Percentiles rank a stretch among this genome's conserved stretches.
Conservation (phyloP, 768 basidiomycete species). For the Suillus bovinus region DNA sequence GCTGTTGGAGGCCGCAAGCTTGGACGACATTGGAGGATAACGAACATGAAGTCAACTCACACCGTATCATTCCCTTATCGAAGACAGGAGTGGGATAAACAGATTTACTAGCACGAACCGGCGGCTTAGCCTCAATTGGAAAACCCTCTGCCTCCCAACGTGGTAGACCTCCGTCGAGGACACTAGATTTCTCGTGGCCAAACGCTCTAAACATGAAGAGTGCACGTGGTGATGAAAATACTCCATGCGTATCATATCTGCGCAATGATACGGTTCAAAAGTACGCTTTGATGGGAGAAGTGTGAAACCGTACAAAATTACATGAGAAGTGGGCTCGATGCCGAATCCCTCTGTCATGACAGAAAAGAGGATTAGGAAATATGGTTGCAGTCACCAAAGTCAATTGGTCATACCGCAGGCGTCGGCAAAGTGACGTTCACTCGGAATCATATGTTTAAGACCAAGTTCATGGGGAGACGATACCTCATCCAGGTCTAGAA, state of each 20-base stretch:
- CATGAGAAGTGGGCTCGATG: constrained; percentile 71
- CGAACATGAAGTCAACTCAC: constrained; percentile 32
- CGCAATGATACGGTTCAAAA: constrained; percentile 13
- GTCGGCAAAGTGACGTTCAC: constrained; percentile 63
- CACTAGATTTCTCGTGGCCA: constrained; percentile 82
- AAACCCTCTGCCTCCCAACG: constrained; percentile 72
- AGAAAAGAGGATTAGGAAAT: constrained; percentile 13
- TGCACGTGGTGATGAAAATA: constrained; percentile 92
- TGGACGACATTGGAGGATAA: constrained; percentile 32
- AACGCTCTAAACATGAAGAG: constrained; percentile 94
- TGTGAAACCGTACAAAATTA: constrained; percentile 63
- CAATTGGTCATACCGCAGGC: constrained; percentile 66
- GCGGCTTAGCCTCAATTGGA: constrained; percentile 42
- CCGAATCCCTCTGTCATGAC: constrained; percentile 61
- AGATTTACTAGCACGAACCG: constrained; percentile 24
- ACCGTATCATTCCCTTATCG: constrained; percentile 48
- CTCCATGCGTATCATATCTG: constrained; percentile 87
- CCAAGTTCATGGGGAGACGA: constrained; percentile 74
- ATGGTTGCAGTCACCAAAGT: constrained; percentile 6
- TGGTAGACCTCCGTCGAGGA: constrained; percentile 93
- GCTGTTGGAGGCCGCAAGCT: constrained; percentile 41
- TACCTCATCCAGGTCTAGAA: constrained; percentile 80
- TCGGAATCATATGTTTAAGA: constrained; percentile 94
- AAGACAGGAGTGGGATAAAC: constrained; percentile 57
- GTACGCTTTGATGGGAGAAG: constrained; percentile 7